Base-by-base conservation (phyloP, 129 eudicot species). In the Kitagawia praeruptora region DNA sequence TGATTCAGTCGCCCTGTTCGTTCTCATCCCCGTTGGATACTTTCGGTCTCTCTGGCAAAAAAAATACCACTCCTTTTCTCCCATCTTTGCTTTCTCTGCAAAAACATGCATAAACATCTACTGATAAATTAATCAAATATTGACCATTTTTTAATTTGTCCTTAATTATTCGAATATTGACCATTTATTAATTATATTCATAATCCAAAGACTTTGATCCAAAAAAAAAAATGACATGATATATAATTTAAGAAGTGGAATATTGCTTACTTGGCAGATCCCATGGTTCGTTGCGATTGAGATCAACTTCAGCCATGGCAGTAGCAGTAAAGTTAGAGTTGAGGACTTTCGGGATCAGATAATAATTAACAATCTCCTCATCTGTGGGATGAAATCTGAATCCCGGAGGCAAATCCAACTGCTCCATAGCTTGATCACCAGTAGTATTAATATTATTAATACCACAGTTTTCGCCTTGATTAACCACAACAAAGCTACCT, bases 11-110 rank as follows among this genome's bases (percentile, higher is more conserved):
- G 97, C 97, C 73, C 97, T 78, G 54, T 92, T 92, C 5, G 97
- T 92, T 80, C 97, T 85, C 97, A 88, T 92, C 51, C 97, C 97
- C 1, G 97, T 92, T 23, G 97, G 97, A 74, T 92, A 92, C 85
- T 92, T 92, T 27, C 97, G 74, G 78, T 92, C 97, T 83, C 90
- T 78, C 80, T 88, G 96, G 83, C 87, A 88, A 70, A 88, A 92
- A 70, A 92, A 92, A 87, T 73, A 92, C 89, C 90, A 88, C 77
- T 92, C 97, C 64, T 90, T 92, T 61, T 92, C 91, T 44, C 96
- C 97, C 93, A 88, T 87, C 85, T 92, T 92, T n/a, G 97, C 96
- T 89, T 88, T 88, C 77, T 87, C 97, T 92, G 85, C 87, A 38
- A 64, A 18, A 56, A 77, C 7, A 45, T 28, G 9, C 48, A 27